Conservation (phyloP, 2,329 filamentous ascomycete species). For the Aphanocladium album region DNA sequence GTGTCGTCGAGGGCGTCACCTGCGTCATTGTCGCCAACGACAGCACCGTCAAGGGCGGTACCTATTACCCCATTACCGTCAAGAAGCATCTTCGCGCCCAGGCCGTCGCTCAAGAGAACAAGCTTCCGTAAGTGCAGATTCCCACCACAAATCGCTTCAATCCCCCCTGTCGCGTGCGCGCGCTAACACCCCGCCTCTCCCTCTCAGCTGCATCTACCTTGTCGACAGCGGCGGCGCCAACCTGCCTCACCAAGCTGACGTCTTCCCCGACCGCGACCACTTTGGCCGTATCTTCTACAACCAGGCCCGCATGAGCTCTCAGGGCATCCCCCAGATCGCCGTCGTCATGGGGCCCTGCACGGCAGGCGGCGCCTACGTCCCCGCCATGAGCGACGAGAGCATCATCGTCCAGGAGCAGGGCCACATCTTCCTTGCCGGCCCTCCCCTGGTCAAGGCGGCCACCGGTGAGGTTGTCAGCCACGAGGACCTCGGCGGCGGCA, state of each 20-base stretch:
- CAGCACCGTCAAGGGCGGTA: constrained; percentile 94
- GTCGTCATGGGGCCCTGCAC: constrained; percentile 98
- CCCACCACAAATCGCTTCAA: not conserved
- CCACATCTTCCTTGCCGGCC: constrained; percentile 95
- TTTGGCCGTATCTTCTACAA: constrained; percentile 99
- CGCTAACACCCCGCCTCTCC: not conserved
- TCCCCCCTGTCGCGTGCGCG: not conserved
- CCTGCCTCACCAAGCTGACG: constrained; percentile 88
- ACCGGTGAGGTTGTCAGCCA: constrained; percentile 89
- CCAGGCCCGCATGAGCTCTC: constrained; percentile 85
- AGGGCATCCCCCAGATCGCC: constrained; percentile 86
- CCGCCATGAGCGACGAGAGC: constrained; percentile 94
- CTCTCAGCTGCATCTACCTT: constrained; percentile 74
- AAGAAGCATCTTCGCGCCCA: constrained; percentile 96
- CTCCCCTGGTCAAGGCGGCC: constrained; percentile 90
- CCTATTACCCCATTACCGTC: constrained; percentile 94
- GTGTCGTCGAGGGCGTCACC: constrained; percentile 81
- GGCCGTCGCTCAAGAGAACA: constrained; percentile 84
- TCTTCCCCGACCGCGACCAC: constrained; percentile 91
- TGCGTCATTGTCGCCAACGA: constrained; percentile 96
- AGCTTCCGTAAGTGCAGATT: constrained; percentile 48
- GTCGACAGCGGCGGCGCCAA: constrained; percentile 96
- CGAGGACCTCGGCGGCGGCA: constrained; percentile 86
- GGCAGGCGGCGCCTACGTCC: constrained; percentile 91
- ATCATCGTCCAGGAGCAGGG: constrained; percentile 95